These are phyloP conservation scores for Extremus antarcticus DNA, from an alignment of 495 filamentous ascomycete genomes.

Conservation along the genomic window DNA sequence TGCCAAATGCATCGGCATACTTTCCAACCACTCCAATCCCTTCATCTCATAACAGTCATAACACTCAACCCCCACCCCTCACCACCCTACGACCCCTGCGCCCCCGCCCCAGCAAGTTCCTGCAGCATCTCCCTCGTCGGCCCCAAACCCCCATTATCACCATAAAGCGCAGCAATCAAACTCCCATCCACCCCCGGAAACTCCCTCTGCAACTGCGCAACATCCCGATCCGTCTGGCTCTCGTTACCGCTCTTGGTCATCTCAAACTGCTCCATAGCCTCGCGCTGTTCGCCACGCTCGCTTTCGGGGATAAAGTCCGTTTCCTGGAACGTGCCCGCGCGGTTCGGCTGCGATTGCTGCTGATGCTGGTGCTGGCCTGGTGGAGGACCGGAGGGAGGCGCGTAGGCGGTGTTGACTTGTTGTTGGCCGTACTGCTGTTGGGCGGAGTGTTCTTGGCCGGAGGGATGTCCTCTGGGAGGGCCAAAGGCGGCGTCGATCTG, in stretches of 20 bases:
- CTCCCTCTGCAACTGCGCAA: conserved; percentile 24
- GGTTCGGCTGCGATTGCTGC: neutral
- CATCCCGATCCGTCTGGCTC: conserved; percentile 22
- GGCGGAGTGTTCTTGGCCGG: neutral
- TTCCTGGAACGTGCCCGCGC: conserved; percentile 13
- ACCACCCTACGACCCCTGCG: neutral
- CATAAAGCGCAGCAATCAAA: conserved; percentile 28
- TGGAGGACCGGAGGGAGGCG: conserved; percentile 2
- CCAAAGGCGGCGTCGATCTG: conserved; percentile 1
- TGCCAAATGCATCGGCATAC: neutral
- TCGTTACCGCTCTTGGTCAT: conserved; percentile 8
- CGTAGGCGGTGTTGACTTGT: conserved; percentile 1
- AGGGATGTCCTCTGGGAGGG: conserved; percentile 1
- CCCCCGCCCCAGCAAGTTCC: conserved; percentile 13
- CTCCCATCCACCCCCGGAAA: conserved; percentile 24
- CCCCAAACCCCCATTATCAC: conserved; percentile 18
- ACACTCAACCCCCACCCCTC: no score
- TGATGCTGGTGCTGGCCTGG: neutral
- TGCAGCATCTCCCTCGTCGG: conserved; percentile 27
- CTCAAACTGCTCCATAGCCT: conserved; percentile 25
- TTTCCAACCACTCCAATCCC: neutral
- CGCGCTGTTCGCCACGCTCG: conserved; percentile 19
- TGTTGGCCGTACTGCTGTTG: neutral
- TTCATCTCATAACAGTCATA: no score
- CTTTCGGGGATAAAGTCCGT: conserved; percentile 10